These are phyloP conservation scores for Pyrenophora seminiperda DNA, from an alignment of 2,329 filamentous ascomycete species.

Conservation along the genomic window DNA sequence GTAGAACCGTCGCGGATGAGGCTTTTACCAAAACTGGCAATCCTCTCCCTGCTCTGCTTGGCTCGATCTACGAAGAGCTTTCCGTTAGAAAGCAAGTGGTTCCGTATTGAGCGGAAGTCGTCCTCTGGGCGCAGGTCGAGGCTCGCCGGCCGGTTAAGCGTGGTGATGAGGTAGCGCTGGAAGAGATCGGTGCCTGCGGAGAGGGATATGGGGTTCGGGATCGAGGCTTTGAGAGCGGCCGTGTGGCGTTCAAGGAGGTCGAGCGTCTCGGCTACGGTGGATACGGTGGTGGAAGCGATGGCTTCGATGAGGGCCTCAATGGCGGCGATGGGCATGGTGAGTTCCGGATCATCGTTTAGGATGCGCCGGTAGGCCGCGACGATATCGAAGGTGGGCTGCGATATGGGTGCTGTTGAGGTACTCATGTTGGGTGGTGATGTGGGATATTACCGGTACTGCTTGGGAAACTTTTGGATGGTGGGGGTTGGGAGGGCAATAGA, in stretches of 20 bases:
- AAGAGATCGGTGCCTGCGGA: conserved; percentile 95
- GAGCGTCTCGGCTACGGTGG: conserved; percentile 92
- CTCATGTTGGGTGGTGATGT: conserved; percentile 31
- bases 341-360: conserved; percentile 72
- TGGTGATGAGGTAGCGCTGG: conserved; percentile 87
- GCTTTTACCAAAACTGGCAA: conserved; percentile 77
- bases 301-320: conserved; percentile 90
- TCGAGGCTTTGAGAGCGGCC: conserved; percentile 73
- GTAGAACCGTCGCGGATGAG: conserved; percentile 79
- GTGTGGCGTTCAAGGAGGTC: conserved; percentile 81
- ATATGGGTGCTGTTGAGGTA: conserved; percentile 20
- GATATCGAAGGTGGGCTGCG: conserved; percentile 55
- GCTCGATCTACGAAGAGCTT: conserved; percentile 85
- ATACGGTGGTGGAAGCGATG: conserved; percentile 76
- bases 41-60: conserved; percentile 81
- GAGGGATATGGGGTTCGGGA: conserved; percentile 87
- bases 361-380: conserved; percentile 69
- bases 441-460: background rate
- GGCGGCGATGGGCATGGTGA: conserved; percentile 94
- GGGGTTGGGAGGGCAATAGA: too few relatives aligned
- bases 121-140: conserved; percentile 55
- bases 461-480: conserved; percentile 15
- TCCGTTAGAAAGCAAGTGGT: conserved; percentile 84
- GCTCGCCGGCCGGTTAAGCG: conserved; percentile 59
- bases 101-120: conserved; percentile 82